A percentile compares a stretch with the other conserved stretches of the same genome.
phyloP scores from a whole-genome alignment of 768 basidiomycete genomes.

The Dioszegia hungarica region DNA sequence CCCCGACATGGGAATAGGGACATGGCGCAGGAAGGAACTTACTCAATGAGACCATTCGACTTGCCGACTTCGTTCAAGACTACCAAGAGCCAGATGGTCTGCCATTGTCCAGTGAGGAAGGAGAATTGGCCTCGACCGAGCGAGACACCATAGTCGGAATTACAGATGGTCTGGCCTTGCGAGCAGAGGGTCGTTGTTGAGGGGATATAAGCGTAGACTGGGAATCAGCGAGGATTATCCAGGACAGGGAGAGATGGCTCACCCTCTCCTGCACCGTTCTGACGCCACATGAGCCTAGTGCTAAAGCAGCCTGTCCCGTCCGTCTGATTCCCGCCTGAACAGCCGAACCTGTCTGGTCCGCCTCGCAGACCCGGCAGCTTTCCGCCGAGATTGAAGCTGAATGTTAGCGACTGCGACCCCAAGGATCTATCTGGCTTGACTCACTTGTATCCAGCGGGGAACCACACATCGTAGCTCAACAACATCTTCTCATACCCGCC shows the following conservation, averaged over 20 bases:
- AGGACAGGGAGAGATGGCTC: neutral
- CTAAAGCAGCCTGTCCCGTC: conserved; percentile 72
- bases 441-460: conserved; percentile 63
- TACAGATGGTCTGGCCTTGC: conserved; percentile 53
- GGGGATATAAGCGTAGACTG: conserved; percentile 79
- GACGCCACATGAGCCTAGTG: conserved; percentile 71
- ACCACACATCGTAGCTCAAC: conserved; percentile 65
- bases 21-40: conserved; percentile 39
- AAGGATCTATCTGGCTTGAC: neutral
- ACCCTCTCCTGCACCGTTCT: conserved; percentile 61
- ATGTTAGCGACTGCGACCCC: neutral
- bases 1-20: too few relatives aligned
- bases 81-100: conserved; percentile 57
- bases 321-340: conserved; percentile 45
- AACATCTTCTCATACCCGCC: conserved; percentile 37
- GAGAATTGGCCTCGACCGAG: conserved; percentile 43
- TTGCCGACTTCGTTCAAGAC: conserved; percentile 62
- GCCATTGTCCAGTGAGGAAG: conserved; percentile 53
- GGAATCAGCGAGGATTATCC: neutral
- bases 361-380: conserved; percentile 74
- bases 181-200: conserved; percentile 54
- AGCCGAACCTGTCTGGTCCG: conserved; percentile 46
- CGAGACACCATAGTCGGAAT: conserved; percentile 49
- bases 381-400: conserved; percentile 66
- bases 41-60: conserved; percentile 68